A percentile compares a stretch with the other conserved stretches of the same genome.
Evolutionary conservation across 805 yeast species (phyloP).

Genomic region (Candida manassasensis): DNA sequence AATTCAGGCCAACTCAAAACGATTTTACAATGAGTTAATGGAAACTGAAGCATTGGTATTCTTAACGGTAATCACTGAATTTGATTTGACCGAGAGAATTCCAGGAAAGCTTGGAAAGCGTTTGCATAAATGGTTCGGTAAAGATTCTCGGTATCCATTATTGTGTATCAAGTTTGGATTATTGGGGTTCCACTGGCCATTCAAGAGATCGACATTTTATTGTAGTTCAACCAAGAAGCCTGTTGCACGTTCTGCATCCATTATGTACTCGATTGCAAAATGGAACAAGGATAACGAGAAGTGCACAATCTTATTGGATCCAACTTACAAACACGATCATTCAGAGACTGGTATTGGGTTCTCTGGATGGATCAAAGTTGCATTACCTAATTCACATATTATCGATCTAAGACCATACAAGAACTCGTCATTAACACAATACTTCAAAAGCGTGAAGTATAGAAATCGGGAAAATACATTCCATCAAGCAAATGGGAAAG

Average conservation of each 20-base stretch:
- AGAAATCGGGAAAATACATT: constrained; percentile 34
- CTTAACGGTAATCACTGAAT: constrained; percentile 31
- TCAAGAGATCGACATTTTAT: constrained; percentile 35
- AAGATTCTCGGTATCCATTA: constrained; percentile 22
- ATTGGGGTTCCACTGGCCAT: constrained; percentile 44
- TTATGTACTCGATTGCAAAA: constrained; percentile 30
- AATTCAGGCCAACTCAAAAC: constrained; percentile 11
- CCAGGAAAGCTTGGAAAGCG: constrained; percentile 20
- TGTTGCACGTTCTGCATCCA: constrained; percentile 37
- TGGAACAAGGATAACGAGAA: constrained; percentile 29
- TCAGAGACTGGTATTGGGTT: constrained; percentile 30
- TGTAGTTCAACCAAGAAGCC: constrained; percentile 35
- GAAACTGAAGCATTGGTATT: constrained; percentile 39
- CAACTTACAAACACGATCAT: constrained; percentile 28
- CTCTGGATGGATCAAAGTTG: constrained; percentile 33
- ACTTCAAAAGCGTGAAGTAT: constrained; percentile 38
- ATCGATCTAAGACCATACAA: constrained; percentile 34
- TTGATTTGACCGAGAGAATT: constrained; percentile 32
- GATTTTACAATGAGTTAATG: constrained; percentile 29
- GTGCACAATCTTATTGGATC: constrained; percentile 34
- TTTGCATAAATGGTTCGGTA: constrained; percentile 22
- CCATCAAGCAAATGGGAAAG: constrained; percentile 28
- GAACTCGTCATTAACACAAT: constrained; percentile 27
- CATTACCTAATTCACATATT: constrained; percentile 37
- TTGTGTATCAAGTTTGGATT: constrained; percentile 37